Percentiles rank a stretch among this genome's conserved stretches.
Evolutionary conservation across 371 early-diverging fungal genomes (phyloP).

Genomic region (Lichtheimia corymbifera): DNA sequence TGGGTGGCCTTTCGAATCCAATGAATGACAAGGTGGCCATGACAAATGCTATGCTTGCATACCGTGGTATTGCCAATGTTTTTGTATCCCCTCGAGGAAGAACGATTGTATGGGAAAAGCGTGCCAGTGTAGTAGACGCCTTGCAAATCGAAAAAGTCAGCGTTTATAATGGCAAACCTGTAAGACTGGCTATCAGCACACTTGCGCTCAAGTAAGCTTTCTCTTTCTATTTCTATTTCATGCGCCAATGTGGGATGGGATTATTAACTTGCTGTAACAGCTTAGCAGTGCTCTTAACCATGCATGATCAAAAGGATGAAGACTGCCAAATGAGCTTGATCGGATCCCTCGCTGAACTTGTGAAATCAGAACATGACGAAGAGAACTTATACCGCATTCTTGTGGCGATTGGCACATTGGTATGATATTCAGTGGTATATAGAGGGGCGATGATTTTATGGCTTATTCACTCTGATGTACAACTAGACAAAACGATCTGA

Average conservation of each 20-base stretch:
- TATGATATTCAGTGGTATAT: conserved; percentile 14
- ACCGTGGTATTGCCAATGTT: conserved; percentile 65
- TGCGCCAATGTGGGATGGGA: too few species aligned
- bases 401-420: conserved; percentile 63
- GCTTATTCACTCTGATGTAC: neutral
- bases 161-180: conserved; percentile 27
- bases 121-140: conserved; percentile 16
- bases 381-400: conserved; percentile 59
- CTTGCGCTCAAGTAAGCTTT: conserved; percentile 42
- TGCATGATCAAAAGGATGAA: conserved; percentile 36
- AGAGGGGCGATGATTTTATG: neutral
- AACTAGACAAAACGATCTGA: conserved; percentile 25
- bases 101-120: conserved; percentile 39
- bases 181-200: conserved; percentile 40
- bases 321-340: conserved; percentile 49
- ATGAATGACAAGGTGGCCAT: conserved; percentile 42
- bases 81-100: conserved; percentile 51
- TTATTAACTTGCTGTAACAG: neutral
- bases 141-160: conserved; percentile 32
- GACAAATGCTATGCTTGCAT: conserved; percentile 70
- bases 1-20: conserved; percentile 22
- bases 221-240: too few species aligned
- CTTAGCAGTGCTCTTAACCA: conserved; percentile 41
- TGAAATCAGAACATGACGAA: conserved; percentile 50
- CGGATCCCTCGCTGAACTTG: conserved; percentile 41